A percentile compares a stretch with the other conserved stretches of the same genome.
phyloP scores from a whole-genome alignment of 306 rosid genomes.

The Pyrus bretschneideri region DNA sequence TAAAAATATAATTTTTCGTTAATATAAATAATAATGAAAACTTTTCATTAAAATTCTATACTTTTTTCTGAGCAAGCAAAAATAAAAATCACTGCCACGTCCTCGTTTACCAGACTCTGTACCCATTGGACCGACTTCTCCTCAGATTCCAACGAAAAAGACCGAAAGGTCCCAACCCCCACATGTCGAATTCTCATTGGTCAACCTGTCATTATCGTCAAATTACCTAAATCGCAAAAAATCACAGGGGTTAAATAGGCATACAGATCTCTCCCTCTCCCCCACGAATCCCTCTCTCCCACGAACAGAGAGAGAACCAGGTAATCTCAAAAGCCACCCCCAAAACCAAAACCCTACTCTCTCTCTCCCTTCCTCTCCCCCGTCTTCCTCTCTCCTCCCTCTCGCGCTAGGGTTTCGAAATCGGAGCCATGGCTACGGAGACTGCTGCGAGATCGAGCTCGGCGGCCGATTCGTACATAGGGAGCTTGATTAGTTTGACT shows the following conservation, averaged over 20 bases:
- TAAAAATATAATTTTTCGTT: no score
- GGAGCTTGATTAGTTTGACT: conserved; percentile 74
- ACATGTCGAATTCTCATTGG: conserved; percentile 13
- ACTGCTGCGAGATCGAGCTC: conserved; percentile 53
- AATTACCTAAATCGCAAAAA: background rate
- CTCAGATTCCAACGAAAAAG: conserved; percentile 1
- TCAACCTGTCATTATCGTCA: background rate
- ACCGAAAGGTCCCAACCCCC: conserved; percentile 4
- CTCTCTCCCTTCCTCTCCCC: conserved; percentile 11
- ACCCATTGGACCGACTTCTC: background rate
- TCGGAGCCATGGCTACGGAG: conserved; percentile 56
- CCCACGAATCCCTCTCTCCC: background rate
- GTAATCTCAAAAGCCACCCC: conserved; percentile 16
- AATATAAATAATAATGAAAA: no score
- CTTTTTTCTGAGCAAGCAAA: no score
- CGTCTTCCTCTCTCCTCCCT: background rate
- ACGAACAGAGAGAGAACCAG: background rate
- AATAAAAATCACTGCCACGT: background rate
- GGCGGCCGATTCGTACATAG: conserved; percentile 70
- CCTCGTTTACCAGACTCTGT: background rate
- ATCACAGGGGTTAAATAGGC: background rate
- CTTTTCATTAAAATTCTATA: no score
- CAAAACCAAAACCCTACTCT: conserved; percentile 49
- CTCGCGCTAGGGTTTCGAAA: conserved; percentile 12
- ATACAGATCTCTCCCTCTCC: background rate